Base-by-base conservation (phyloP, 371 early-diverging fungal genomes). In the Apophysomyces sp. region DNA sequence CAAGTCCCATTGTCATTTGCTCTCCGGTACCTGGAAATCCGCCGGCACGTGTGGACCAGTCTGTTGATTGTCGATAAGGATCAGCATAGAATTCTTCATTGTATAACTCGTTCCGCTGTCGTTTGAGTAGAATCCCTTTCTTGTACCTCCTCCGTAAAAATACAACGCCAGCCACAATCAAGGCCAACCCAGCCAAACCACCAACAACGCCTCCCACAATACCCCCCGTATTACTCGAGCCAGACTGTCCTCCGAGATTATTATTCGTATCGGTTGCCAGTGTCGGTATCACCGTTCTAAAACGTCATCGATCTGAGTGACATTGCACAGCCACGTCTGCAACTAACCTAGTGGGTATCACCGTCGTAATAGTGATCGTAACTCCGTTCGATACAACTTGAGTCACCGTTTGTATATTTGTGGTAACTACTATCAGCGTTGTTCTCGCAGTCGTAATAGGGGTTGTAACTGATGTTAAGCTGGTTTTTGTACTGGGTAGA, bases 261-360 rank as follows among this genome's bases (percentile, higher is more conserved):
- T 13, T 18, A 13, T 34, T 55, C 36, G 52, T 52, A 32, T 65
- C 68, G 16, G 63, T 36, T 11, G 66, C 71, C 13, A 68, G 44
- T 7, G 66, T 66, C 26, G 73, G 73, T 34, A 73, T 67, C 24
- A 73, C 69, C 16, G 67, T 73, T 4, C 74, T 74, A 64, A 32
- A 24, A 55, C 44, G 24, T n/a, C n/a, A n/a, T n/a, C n/a, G 28
- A 24, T 1, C 1, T 40, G n/a, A 21, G 16, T 31, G 13, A 21
- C 32, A 12, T 6, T 29, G 21, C 21, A 27, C 29, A 30, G 27
- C 36, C 44, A 24, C 28, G 8, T 55, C 41, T 49, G 13, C 18
- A 24, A 63, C 64, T 71, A 71, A 74, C 74, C 64, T 65, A 4
- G 68, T 74, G 21, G 71, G 74, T 52, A 74, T 68, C 4, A 74